Conservation (phyloP, 805 yeast genomes). For the Candida bentonensis region DNA sequence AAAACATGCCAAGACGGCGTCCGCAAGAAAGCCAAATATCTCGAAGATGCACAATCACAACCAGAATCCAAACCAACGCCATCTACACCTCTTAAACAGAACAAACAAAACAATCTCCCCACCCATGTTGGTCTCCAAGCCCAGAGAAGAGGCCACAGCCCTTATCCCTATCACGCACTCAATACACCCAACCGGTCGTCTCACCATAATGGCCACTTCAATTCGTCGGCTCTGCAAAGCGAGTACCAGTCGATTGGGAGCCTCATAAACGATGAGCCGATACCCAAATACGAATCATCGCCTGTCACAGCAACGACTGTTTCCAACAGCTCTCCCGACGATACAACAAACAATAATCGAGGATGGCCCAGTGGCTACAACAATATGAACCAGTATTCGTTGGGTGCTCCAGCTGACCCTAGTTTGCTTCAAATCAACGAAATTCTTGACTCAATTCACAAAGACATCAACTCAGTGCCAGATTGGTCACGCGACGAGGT, state of each 20-base stretch:
- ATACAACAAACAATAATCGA: no score
- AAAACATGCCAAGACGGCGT: slow-evolving; percentile 80
- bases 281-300: background rate
- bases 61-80: slow-evolving; percentile 2
- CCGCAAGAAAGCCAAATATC: slow-evolving; percentile 70
- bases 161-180: background rate
- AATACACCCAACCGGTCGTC: background rate
- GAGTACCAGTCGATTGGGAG: background rate
- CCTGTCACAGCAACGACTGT: background rate
- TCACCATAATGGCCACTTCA: background rate
- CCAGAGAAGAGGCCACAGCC: background rate
- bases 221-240: background rate
- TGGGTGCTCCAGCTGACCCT: background rate
- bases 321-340: slow-evolving; percentile 1
- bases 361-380: background rate
- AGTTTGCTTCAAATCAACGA: background rate
- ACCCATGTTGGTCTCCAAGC: background rate
- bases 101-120: background rate
- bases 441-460: background rate
- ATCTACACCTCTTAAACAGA: slow-evolving; percentile 3
- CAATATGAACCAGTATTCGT: background rate
- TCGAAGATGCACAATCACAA: slow-evolving; percentile 41
- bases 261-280: background rate
- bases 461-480: slow-evolving; percentile 3
- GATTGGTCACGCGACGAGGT: slow-evolving; percentile 5